A percentile compares a stretch with the other conserved stretches of the same genome.
Conservation (phyloP, 805 yeast genomes). For the Candida xiaguanensis region DNA sequence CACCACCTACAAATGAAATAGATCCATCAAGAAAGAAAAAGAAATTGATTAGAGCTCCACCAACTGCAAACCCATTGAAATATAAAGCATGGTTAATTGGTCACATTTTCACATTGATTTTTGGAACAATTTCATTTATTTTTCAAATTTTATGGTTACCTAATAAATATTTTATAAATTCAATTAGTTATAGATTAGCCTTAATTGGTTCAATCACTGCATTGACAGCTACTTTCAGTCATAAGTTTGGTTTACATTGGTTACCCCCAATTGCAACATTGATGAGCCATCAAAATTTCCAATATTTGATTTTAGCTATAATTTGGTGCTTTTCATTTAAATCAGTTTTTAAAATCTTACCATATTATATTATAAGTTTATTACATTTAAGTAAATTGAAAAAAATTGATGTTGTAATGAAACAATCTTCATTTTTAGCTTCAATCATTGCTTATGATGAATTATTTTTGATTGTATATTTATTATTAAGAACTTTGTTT, state of each 20-base stretch:
- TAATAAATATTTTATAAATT: slow-evolving; percentile 41
- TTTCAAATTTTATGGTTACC: slow-evolving; percentile 40
- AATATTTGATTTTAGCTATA: slow-evolving; percentile 50
- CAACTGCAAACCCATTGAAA: slow-evolving; percentile 35
- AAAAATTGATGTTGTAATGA: slow-evolving; percentile 39
- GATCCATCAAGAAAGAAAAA: slow-evolving; percentile 16
- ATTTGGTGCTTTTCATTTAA: slow-evolving; percentile 64
- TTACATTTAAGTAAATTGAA: slow-evolving; percentile 49
- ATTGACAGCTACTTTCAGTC: slow-evolving; percentile 49
- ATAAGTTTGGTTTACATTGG: slow-evolving; percentile 55
- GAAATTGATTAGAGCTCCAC: slow-evolving; percentile 28
- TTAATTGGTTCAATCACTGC: slow-evolving; percentile 55
- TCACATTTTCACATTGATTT: slow-evolving; percentile 43
- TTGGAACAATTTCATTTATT: slow-evolving; percentile 38
- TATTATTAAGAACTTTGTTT: slow-evolving; percentile 56
- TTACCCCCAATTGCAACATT: slow-evolving; percentile 61
- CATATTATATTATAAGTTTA: slow-evolving; percentile 53
- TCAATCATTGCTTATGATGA: slow-evolving; percentile 59
- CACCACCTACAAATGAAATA: slow-evolving; percentile 13
- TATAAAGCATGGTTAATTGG: slow-evolving; percentile 56
- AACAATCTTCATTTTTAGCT: slow-evolving; percentile 36
- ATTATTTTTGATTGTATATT: slow-evolving; percentile 47
- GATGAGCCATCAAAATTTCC: slow-evolving; percentile 74
- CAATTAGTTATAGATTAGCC: slow-evolving; percentile 51
- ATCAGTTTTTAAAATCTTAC: slow-evolving; percentile 62